Evolutionary conservation across 2,329 filamentous ascomycete genomes (phyloP), one percentile per base, ranked within the genome.

Genomic region (Phialophora macrospora): DNA sequence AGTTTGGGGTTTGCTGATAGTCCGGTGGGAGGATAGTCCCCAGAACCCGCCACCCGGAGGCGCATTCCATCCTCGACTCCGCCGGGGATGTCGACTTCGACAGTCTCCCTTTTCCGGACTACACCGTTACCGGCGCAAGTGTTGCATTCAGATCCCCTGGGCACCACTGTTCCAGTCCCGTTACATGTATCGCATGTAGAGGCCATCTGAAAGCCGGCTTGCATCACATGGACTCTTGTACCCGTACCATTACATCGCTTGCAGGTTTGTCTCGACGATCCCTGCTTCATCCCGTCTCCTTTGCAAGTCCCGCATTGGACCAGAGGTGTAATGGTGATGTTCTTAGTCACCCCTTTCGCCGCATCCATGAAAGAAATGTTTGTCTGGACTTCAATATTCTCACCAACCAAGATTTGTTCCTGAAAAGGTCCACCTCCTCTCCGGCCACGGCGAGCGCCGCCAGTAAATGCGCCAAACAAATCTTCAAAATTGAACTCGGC

Each of bases 51-150:
- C 30, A 99, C 86, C 60, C 92, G 86, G 73, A 99, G 81, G 64
- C 92, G 87, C 94, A 98, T 98, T 62, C 94, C 93, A 76, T 99
- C 94, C 76, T 98, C 95, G 34, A 99, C 93, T 70, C 95, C 95
- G 24, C 91, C 93, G 1, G 95, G 95, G 54, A 99, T 97, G 73
- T 98, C 93, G 51, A 99, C 86, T 30, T 86, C 90, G 57, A 99
- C 88, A 0, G 90, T 92, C 80, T 91, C 92, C 68, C 88, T 85
- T 74, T 97, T 92, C 72, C 92, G 85, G 41, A 92, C 86, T 17
- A 96, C 93, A 54, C 95, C 95, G 62, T 92, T 88, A 44, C 95
- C 95, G 66, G 83, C 81, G 77, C 95, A 99, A 0, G 87, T 85
- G 64, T 84, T 82, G 79, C 95, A 99, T 74, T 96, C 91, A 11